Percentiles rank a stretch among this genome's conserved stretches.
phyloP scores from a whole-genome alignment of 768 basidiomycete genomes.

The Kwoniella dendrophila region DNA sequence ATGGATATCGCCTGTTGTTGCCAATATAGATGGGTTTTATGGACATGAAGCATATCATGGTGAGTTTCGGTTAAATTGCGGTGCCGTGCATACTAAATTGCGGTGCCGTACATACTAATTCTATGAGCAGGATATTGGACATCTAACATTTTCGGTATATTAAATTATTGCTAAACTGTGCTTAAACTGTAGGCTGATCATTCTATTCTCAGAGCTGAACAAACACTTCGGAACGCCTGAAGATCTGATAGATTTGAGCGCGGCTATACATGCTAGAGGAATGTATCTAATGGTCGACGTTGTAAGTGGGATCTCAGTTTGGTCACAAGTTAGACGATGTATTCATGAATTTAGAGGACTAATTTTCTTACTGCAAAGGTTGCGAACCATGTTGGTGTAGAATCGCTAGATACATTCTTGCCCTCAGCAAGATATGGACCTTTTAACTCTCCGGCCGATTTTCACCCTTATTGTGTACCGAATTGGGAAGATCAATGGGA shows the following conservation, averaged over 20 bases:
- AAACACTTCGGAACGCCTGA: slow-evolving; percentile 48
- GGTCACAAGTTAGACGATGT: neutral
- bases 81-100: too few relatives aligned
- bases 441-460: slow-evolving; percentile 59
- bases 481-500: slow-evolving; percentile 70
- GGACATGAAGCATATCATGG: slow-evolving; percentile 53
- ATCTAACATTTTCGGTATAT: slow-evolving; percentile 42
- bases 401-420: slow-evolving; percentile 66
- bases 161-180: neutral
- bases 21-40: slow-evolving; percentile 48
- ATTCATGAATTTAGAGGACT: neutral
- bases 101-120: too few relatives aligned
- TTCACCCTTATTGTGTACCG: slow-evolving; percentile 73
- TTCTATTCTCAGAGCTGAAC: slow-evolving; percentile 45
- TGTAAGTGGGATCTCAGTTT: slow-evolving; percentile 26
- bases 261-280: slow-evolving; percentile 49
- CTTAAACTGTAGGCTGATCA: neutral
- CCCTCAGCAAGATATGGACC: slow-evolving; percentile 42
- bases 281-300: slow-evolving; percentile 58
- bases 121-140: slow-evolving; percentile 49
- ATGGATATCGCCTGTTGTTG: slow-evolving; percentile 57
- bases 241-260: slow-evolving; percentile 50
- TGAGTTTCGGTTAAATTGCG: slow-evolving; percentile 19
- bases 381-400: slow-evolving; percentile 77
- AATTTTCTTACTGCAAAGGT: slow-evolving; percentile 61